A percentile compares a stretch with the other conserved stretches of the same genome.
Evolutionary conservation across 371 early-diverging fungal species (phyloP).

Genomic region (Vairimorpha necatrix): DNA sequence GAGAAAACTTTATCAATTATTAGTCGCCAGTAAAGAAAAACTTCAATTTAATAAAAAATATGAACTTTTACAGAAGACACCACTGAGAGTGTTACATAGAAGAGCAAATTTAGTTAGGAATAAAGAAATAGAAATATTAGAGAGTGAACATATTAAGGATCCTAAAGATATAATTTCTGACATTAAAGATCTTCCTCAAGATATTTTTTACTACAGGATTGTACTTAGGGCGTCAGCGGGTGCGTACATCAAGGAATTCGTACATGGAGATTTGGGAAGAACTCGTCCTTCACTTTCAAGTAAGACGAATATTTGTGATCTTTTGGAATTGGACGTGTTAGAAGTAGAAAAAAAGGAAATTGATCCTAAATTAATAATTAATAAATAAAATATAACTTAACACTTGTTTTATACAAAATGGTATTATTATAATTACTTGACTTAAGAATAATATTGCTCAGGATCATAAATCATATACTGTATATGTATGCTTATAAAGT

Average conservation of each 20-base stretch:
- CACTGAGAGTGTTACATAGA: conserved; percentile 74
- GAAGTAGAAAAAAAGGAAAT: conserved; percentile 67
- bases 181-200: background rate
- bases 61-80: conserved; percentile 76
- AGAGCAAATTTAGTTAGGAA: conserved; percentile 57
- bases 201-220: conserved; percentile 34
- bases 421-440: too few relatives aligned
- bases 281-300: conserved; percentile 74
- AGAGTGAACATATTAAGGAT: background rate
- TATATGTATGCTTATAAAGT: too few relatives aligned
- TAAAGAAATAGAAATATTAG: conserved; percentile 38
- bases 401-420: too few relatives aligned
- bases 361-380: background rate
- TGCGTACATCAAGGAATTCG: conserved; percentile 94
- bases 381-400: too few relatives aligned
- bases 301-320: conserved; percentile 69
- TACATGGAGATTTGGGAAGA: conserved; percentile 84
- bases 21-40: conserved; percentile 23
- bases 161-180: background rate
- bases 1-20: conserved; percentile 46
- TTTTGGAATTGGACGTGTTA: conserved; percentile 76
- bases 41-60: conserved; percentile 28
- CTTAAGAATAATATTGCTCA: too few relatives aligned
- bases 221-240: conserved; percentile 69
- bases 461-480: too few relatives aligned